Evolutionary conservation across 2,329 filamentous ascomycete species (phyloP).

Genomic region (Sporothrix dimorphospora): DNA sequence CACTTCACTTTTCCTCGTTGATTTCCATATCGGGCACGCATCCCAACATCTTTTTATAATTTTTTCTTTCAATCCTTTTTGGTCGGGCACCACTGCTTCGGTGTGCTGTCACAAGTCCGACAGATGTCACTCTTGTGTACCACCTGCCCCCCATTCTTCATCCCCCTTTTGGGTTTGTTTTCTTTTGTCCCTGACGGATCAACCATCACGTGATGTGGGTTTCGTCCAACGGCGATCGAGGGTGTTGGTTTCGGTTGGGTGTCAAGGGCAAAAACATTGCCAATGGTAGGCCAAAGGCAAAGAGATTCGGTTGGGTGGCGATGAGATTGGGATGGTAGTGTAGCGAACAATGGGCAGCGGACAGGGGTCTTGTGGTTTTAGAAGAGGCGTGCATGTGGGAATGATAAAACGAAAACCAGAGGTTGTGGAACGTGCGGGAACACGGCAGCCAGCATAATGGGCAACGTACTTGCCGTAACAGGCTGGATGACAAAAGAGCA

Average conservation of each 20-base stretch:
- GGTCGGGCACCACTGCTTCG: conserved; percentile 8
- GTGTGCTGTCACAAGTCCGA: neutral
- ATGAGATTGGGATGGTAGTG: neutral
- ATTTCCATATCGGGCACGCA: neutral
- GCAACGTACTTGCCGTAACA: neutral
- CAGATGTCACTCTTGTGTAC: neutral
- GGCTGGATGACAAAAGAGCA: neutral
- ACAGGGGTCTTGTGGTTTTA: neutral
- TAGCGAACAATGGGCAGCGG: neutral
- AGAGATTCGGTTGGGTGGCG: neutral
- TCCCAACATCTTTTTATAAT: neutral
- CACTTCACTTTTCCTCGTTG: neutral
- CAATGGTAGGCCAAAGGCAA: neutral
- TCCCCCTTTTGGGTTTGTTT: conserved; percentile 16
- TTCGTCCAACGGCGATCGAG: neutral
- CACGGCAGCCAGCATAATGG: no score
- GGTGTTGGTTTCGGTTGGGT: neutral
- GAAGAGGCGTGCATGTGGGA: neutral
- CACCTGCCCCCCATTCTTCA: neutral
- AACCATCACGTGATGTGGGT: conserved; percentile 7
- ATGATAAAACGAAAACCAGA: neutral
- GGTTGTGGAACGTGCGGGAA: conserved; percentile 1
- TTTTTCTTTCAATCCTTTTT: neutral
- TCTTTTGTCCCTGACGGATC: conserved; percentile 17
- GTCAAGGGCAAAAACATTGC: neutral